phyloP scores from a whole-genome alignment of 176 grass and related monocot genomes.

The Lolium perenne region DNA sequence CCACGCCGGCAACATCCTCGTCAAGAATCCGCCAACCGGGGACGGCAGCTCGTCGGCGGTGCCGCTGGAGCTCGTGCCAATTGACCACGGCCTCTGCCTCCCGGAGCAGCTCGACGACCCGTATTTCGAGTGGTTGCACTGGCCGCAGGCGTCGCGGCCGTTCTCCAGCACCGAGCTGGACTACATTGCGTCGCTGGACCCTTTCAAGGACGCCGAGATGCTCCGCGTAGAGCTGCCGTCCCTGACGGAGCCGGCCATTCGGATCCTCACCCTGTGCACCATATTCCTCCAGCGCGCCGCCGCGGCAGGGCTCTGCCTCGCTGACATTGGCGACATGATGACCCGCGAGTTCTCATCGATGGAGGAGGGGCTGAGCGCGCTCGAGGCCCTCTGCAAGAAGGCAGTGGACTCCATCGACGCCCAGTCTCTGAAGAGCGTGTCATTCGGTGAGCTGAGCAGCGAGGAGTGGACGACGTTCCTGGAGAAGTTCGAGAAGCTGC shows the following conservation, averaged over 20 bases:
- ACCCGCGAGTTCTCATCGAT: constrained; percentile 59
- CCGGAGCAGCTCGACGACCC: constrained; percentile 84
- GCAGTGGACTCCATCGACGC: constrained; percentile 39
- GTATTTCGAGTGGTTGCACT: constrained; percentile 99
- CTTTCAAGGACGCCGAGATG: constrained; percentile 71
- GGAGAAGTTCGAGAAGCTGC: constrained; percentile 72
- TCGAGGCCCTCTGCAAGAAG: constrained; percentile 73
- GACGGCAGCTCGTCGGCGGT: not conserved
- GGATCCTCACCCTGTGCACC: constrained; percentile 80
- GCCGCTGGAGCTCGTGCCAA: constrained; percentile 74
- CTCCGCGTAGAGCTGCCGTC: constrained; percentile 68
- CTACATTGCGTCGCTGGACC: constrained; percentile 72
- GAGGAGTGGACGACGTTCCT: constrained; percentile 79
- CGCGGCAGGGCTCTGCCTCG: constrained; percentile 72
- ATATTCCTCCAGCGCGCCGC: constrained; percentile 71
- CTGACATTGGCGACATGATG: constrained; percentile 95
- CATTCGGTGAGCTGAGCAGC: constrained; percentile 65
- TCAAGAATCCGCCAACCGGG: constrained; percentile 48
- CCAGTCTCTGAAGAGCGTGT: constrained; percentile 50
- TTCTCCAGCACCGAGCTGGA: constrained; percentile 59
- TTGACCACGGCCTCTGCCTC: constrained; percentile 93
- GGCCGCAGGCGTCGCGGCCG: constrained; percentile 73
- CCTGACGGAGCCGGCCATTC: constrained; percentile 59
- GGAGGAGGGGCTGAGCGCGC: constrained; percentile 63
- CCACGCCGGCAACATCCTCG: constrained; percentile 96